Conservation (phyloP, 345 rosid species). For the Lenwebbia sp. region DNA sequence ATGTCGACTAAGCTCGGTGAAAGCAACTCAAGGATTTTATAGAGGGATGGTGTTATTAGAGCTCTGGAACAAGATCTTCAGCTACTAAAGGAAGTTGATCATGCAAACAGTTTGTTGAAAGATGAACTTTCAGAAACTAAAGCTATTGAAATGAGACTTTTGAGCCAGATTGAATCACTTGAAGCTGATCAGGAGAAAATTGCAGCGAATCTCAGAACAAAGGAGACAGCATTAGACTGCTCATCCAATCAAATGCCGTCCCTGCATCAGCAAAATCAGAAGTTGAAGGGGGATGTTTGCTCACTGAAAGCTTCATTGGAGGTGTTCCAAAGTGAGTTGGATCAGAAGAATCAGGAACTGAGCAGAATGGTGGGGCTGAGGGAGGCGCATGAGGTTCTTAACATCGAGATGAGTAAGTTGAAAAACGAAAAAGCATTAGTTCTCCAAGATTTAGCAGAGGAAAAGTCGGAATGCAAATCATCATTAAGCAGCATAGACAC, state of each 20-base stretch:
- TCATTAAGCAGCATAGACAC: conserved; percentile 8
- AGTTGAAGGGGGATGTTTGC: conserved; percentile 12
- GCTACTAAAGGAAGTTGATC: conserved; percentile 17
- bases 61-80: conserved; percentile 14
- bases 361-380: conserved; percentile 12
- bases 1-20: conserved; percentile 23
- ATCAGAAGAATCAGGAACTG: conserved; percentile 14
- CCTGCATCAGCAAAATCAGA: conserved; percentile 18
- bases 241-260: conserved; percentile 6
- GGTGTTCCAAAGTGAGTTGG: conserved; percentile 17
- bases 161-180: conserved; percentile 25
- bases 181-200: conserved; percentile 18
- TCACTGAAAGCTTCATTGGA: conserved; percentile 12
- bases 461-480: conserved; percentile 28
- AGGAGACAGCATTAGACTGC: conserved; percentile 15
- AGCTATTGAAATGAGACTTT: conserved; percentile 10
- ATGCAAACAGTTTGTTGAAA: conserved; percentile 13
- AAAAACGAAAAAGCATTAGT: conserved; percentile 20
- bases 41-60: conserved; percentile 26
- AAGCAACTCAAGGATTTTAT: conserved; percentile 11
- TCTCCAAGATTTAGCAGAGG: conserved; percentile 37
- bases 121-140: conserved; percentile 15
- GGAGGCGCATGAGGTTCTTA: conserved; percentile 19
- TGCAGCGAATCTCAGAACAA: conserved; percentile 20
- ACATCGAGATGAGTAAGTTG: conserved; percentile 22